Conservation (phyloP, 441 rosid species). For the Capsella rubella region DNA sequence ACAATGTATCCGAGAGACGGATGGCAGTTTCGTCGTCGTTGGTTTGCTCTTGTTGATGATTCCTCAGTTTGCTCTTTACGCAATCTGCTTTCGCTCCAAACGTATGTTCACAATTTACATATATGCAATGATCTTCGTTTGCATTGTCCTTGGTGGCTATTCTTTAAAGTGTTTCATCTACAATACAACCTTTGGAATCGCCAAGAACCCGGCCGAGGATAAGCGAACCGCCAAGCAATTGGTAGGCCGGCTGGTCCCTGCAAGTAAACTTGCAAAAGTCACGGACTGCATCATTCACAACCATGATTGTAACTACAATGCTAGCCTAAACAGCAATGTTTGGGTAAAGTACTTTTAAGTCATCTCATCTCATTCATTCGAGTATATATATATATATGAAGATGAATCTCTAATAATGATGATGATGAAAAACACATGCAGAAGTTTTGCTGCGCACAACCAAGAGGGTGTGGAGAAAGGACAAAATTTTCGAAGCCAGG, state of each 20-base stretch:
- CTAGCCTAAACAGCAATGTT: conserved; percentile 41
- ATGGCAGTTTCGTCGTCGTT: conserved; percentile 3
- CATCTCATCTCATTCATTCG: background rate
- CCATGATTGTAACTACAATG: conserved; percentile 40
- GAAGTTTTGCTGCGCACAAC: conserved; percentile 42
- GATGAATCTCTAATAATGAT: background rate
- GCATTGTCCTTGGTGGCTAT: conserved; percentile 28
- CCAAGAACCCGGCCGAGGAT: conserved; percentile 38
- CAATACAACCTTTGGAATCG: conserved; percentile 33
- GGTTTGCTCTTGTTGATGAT: conserved; percentile 36
- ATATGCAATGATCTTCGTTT: conserved; percentile 29
- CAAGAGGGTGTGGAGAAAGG: conserved; percentile 34
- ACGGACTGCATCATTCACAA: conserved; percentile 31
- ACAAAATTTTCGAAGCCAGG: conserved; percentile 41
- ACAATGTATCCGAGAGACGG: conserved; percentile 29
- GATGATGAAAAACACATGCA: conserved; percentile 7
- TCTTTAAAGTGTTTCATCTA: conserved; percentile 36
- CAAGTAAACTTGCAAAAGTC: conserved; percentile 3
- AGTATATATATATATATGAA: too few species aligned
- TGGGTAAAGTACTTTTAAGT: conserved; percentile 34
- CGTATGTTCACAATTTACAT: conserved; percentile 32
- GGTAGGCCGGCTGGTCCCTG: conserved; percentile 34
- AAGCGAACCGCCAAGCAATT: conserved; percentile 30
- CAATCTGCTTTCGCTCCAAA: conserved; percentile 37
- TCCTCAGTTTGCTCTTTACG: conserved; percentile 41